Base-by-base conservation (phyloP, 2,329 filamentous ascomycete species). In the Ophiocordyceps camponoti-saundersi region DNA sequence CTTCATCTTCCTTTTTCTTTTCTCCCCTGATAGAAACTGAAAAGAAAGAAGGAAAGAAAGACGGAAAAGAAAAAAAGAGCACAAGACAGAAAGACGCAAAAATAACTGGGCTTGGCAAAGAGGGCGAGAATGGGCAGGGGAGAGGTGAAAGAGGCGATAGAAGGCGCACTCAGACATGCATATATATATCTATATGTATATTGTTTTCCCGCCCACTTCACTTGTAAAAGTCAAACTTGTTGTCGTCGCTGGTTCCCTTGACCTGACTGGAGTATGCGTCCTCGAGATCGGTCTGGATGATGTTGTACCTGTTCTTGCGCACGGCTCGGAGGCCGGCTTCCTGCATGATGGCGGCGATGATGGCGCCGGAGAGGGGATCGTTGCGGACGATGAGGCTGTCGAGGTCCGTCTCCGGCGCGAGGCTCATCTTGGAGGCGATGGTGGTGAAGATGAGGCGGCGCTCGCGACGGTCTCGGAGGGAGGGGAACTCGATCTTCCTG, bases 271-370 rank as follows among this genome's bases (percentile, higher is more conserved):
- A 89, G 66, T 98, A 98, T 42, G 92, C 92, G 65, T 96, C 92
- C 66, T 98, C 92, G 52, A 98, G 71, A 67, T 98, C 92, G 52
- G 77, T 80, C 71, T 98, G 92, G 59, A 98, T 96, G 63, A 98
- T 98, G 67, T 98, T 96, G 69, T 98, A 98, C 58, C 92, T 75
- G 68, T 98, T 96, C 80, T 95, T 96, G 58, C 90, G 77, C 53
- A 96, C 90, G 23, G 90, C 90, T 54, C 89, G 79, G 55, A 98
- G 73, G 54, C 92, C 92, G 30, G 92, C 92, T 69, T 98, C 92
- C 66, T 98, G 92, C 92, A 98, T 98, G 62, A 98, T 95, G 46
- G 92, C 92, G 44, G 92, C 89, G 62, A 98, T 98, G 56, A 98
- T 82, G 48, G 92, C 92, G 57, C 92, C 92, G 44, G 85, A 93